Percentiles rank a stretch among this genome's conserved stretches.
These are phyloP conservation scores for Vitis rotundifolia DNA, from an alignment of 164 flowering plant genomes.

Conservation along the genomic window DNA sequence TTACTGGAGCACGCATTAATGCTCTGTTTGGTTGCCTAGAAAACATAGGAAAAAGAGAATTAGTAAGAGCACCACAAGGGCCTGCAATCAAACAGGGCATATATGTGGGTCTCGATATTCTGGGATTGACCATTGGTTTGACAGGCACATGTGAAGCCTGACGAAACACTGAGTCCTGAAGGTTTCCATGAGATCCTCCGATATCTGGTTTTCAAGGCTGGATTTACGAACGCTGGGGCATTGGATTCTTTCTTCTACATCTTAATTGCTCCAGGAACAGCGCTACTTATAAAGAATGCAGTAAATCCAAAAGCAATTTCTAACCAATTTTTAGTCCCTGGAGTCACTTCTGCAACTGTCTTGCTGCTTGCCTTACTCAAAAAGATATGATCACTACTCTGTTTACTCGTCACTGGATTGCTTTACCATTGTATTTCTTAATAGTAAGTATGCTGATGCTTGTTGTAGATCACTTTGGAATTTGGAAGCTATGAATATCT, in stretches of 20 bases:
- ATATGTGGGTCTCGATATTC: no score
- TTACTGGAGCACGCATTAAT: no score
- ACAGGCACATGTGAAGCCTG: neutral
- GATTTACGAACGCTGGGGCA: slow-evolving; percentile 47
- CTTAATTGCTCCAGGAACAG: slow-evolving; percentile 44
- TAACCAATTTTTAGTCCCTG: slow-evolving; percentile 51
- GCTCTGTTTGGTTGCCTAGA: no score
- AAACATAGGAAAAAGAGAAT: no score
- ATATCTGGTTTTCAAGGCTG: slow-evolving; percentile 31
- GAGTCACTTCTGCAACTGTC: slow-evolving; percentile 61
- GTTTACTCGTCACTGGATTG: no score
- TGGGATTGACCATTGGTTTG: no score
- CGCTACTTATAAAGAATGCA: slow-evolving; percentile 40
- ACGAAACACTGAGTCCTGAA: slow-evolving; percentile 37
- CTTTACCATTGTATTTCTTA: no score
- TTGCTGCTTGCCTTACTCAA: slow-evolving; percentile 47
- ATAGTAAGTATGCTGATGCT: no score
- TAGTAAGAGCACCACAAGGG: no score
- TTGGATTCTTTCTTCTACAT: slow-evolving; percentile 39
- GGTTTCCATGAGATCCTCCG: slow-evolving; percentile 44
- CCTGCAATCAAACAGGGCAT: no score
- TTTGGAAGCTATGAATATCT: no score
- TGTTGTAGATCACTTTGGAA: no score
- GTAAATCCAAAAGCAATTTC: slow-evolving; percentile 35
- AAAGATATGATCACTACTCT: slow-evolving; percentile 38